Evolutionary conservation across 495 filamentous ascomycete species (phyloP).

Genomic region (Aspergillus heteromorphus): DNA sequence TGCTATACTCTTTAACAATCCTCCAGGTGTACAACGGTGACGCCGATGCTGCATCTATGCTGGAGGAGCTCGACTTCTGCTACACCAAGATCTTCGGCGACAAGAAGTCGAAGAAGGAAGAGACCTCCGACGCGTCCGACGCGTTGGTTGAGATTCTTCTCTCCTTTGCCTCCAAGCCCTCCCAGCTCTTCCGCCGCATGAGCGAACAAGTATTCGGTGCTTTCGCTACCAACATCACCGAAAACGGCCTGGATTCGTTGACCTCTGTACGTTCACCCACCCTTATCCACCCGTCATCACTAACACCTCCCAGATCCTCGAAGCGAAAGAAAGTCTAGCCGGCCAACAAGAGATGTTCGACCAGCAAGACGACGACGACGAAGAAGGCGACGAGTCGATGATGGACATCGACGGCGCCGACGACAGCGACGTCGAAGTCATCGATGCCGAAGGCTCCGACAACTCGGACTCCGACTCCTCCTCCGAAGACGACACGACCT

Average conservation of each 20-base stretch:
- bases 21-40: conserved; percentile 87
- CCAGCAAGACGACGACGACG: conserved; percentile 64
- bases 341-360: conserved; percentile 87
- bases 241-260: conserved; percentile 68
- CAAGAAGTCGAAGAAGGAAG: conserved; percentile 41
- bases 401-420: conserved; percentile 32
- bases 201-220: conserved; percentile 80
- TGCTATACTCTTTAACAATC: conserved; percentile 81
- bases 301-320: conserved; percentile 49
- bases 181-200: conserved; percentile 76
- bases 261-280: conserved; percentile 39
- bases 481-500: conserved; percentile 42
- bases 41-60: conserved; percentile 69
- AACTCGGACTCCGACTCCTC: conserved; percentile 25
- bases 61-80: conserved; percentile 68
- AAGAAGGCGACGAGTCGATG: conserved; percentile 46
- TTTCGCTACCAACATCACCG: conserved; percentile 65
- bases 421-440: conserved; percentile 37
- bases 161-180: conserved; percentile 80
- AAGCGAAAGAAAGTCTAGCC: conserved; percentile 71
- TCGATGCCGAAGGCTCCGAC: conserved; percentile 31
- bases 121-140: conserved; percentile 59
- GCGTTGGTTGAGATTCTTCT: conserved; percentile 83
- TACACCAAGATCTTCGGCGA: conserved; percentile 57
- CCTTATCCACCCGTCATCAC: neutral